Evolutionary conservation across 805 yeast species (phyloP), one percentile per base, ranked within the genome.

Genomic region (Saturnispora saitoi): DNA sequence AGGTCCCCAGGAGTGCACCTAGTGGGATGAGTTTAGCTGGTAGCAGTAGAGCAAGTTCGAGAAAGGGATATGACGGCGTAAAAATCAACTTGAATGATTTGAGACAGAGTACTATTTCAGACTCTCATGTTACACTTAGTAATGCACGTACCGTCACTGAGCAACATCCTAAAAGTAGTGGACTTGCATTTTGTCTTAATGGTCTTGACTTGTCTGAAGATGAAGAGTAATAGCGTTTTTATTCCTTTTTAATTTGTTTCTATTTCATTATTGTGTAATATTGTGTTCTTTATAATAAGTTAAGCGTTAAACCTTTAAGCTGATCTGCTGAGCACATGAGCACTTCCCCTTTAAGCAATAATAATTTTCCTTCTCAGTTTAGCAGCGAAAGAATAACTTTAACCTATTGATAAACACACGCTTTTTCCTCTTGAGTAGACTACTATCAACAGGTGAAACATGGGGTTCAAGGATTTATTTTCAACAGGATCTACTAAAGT

Each of bases 401-500:
- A 17, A 15, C 22, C 24, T 34, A 15, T 34, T 34, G 38, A 34
- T n/a, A n/a, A 19, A 11, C 32, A 12, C 11, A 17, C 38, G 22
- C 20, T 20, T 15, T 15, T 34, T 34, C 20, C 12, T 17, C 26
- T 8, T 10, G 7, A 22, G 15, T 8, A 37, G 10, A 37, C 14
- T 12, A 9, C 11, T 8, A 11, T 30, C 11, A 2, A 12, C 32
- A 22, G 12, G n/a, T 22, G 29, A 30, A 24, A 43, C 32, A 60
- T 61, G 65, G 64, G 56, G 32, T 49, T 61, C 17, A 58, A 58
- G 15, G 58, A 54, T 38, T 48, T 60, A 17, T 54, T 61, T 12
- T 48, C 59, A 5, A 59, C 60, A 51, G 50, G 56, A 9, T 61
- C 64, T 4, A 56, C 63, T 6, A 60, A 57, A 48, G 64, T 60